A percentile compares a stretch with the other conserved stretches of the same genome.
phyloP scores from a whole-genome alignment of 148 eudicot species.

The Rhododendron molle region DNA sequence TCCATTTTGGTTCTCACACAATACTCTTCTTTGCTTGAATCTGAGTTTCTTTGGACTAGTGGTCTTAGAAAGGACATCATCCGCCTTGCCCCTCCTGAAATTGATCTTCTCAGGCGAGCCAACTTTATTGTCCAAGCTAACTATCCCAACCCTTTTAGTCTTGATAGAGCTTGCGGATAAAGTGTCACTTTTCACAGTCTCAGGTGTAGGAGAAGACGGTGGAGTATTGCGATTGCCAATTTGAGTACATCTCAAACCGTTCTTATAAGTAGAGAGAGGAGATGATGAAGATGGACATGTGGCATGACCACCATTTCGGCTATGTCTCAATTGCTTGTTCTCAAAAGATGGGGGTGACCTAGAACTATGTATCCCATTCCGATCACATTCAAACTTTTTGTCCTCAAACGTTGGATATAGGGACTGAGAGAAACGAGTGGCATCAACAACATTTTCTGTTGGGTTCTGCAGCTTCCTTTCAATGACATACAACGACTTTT shows the following conservation, averaged over 20 bases:
- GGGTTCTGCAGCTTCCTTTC: constrained; percentile 16
- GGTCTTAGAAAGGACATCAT: constrained; percentile 37
- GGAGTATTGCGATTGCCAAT: constrained; percentile 17
- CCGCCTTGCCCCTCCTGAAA: constrained; percentile 49
- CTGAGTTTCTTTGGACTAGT: constrained; percentile 39
- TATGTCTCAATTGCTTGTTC: constrained; percentile 15
- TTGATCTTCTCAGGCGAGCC: constrained; percentile 37
- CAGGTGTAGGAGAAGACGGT: background rate
- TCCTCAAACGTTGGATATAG: constrained; percentile 1
- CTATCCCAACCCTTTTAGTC: constrained; percentile 23
- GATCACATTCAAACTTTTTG: constrained; percentile 1
- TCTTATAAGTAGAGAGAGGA: constrained; percentile 15
- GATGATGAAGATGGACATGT: constrained; percentile 9
- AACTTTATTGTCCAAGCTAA: constrained; percentile 28
- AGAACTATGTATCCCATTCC: background rate
- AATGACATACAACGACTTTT: constrained; percentile 32
- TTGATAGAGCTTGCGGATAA: constrained; percentile 15
- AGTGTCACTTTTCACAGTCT: constrained; percentile 11
- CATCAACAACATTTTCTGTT: constrained; percentile 1
- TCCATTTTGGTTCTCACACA: constrained; percentile 32
- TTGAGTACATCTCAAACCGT: constrained; percentile 18
- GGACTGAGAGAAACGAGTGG: background rate
- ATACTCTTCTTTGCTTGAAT: constrained; percentile 32
- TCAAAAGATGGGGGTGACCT: constrained; percentile 3
- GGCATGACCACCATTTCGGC: background rate